Percentiles rank a stretch among this genome's conserved stretches.
These are phyloP conservation scores for Hypoxylon sp. DNA, from an alignment of 2,329 filamentous ascomycete genomes.

Conservation along the genomic window DNA sequence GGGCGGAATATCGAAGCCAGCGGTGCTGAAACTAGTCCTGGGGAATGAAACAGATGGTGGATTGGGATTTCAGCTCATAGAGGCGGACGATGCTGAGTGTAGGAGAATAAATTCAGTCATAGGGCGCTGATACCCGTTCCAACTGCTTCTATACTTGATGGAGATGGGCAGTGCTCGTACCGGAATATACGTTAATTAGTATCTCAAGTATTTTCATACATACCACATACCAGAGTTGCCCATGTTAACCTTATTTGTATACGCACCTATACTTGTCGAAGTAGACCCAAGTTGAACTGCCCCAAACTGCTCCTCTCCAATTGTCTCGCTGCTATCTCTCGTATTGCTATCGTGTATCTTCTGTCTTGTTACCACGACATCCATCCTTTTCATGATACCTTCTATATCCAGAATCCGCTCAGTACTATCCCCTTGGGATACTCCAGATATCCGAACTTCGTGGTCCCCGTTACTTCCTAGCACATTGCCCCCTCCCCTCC, in stretches of 20 bases:
- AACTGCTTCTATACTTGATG: neutral
- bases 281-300: neutral
- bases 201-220: no score
- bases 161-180: neutral
- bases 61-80: neutral
- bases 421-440: neutral
- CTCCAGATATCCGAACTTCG: neutral
- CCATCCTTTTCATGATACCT: neutral
- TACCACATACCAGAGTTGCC: no score
- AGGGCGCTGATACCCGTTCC: neutral
- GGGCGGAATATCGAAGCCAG: neutral
- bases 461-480: neutral
- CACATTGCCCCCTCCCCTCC: neutral
- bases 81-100: neutral
- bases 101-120: conserved; percentile 1
- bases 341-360: neutral
- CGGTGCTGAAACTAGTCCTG: neutral
- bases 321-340: neutral
- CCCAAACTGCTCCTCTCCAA: neutral
- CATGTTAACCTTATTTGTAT: neutral
- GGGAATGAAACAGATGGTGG: neutral
- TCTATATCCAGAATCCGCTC: neutral
- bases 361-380: neutral
- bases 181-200: no score
- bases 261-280: neutral